These are phyloP conservation scores for Pythium rishiriense DNA, from an alignment of 352 stramenopile species.

Conservation along the genomic window DNA sequence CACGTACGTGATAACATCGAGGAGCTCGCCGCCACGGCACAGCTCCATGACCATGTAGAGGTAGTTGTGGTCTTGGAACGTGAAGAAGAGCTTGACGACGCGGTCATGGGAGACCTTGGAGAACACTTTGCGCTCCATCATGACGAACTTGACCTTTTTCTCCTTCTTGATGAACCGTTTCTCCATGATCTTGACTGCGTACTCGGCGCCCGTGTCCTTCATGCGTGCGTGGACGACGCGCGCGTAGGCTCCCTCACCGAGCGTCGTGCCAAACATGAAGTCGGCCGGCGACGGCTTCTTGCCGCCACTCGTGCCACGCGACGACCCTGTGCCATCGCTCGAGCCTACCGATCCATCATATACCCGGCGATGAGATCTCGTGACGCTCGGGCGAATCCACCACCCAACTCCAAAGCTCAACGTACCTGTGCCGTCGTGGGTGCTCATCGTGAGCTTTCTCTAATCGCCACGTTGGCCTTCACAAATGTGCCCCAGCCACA, in stretches of 20 bases:
- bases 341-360: conserved; percentile 4
- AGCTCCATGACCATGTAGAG: conserved; percentile 93
- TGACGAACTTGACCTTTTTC: conserved; percentile 91
- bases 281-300: conserved; percentile 77
- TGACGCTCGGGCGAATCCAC: no score
- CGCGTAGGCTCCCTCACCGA: conserved; percentile 88
- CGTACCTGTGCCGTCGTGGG: neutral
- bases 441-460: neutral
- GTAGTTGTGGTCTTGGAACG: conserved; percentile 88
- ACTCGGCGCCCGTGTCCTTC: conserved; percentile 83
- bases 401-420: no score
- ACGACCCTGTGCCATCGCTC: conserved; percentile 1
- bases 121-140: conserved; percentile 92
- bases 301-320: conserved; percentile 5
- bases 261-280: conserved; percentile 89
- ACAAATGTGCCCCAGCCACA: no score
- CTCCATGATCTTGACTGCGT: conserved; percentile 92
- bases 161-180: conserved; percentile 90
- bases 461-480: neutral
- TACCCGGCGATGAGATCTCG: neutral
- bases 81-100: conserved; percentile 90
- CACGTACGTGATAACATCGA: conserved; percentile 82
- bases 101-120: conserved; percentile 87
- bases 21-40: conserved; percentile 78
- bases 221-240: conserved; percentile 86